These are phyloP conservation scores for Kwoniella mangroviensis DNA, from an alignment of 768 basidiomycete genomes.

Conservation along the genomic window DNA sequence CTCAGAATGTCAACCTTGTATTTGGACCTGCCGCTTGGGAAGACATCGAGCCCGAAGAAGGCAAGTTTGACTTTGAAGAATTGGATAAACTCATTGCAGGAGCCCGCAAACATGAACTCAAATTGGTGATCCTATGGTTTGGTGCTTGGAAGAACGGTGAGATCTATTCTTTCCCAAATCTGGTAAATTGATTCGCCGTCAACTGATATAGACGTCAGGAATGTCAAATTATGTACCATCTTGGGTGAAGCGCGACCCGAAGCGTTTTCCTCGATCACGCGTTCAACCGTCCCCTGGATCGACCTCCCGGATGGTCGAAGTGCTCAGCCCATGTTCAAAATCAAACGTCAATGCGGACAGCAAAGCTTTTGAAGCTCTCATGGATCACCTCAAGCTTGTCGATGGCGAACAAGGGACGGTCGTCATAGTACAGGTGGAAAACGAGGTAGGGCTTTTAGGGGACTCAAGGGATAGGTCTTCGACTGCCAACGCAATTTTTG, in stretches of 20 bases:
- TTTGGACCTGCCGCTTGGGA: conserved; percentile 22
- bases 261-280: conserved; percentile 24
- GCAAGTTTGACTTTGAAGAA: conserved; percentile 20
- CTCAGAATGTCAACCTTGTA: conserved; percentile 20
- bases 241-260: conserved; percentile 25
- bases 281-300: conserved; percentile 1
- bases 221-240: conserved; percentile 23
- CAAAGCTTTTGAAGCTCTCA: conserved; percentile 13
- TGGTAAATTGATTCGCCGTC: neutral
- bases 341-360: conserved; percentile 17
- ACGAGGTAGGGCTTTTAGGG: conserved; percentile 22
- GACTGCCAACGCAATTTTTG: conserved; percentile 13
- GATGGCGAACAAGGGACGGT: conserved; percentile 23
- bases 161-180: neutral
- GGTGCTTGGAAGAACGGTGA: conserved; percentile 32
- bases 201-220: neutral
- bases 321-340: conserved; percentile 16
- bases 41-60: conserved; percentile 28
- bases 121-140: conserved; percentile 28
- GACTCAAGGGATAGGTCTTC: conserved; percentile 17
- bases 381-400: conserved; percentile 20
- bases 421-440: conserved; percentile 26
- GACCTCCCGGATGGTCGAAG: neutral
- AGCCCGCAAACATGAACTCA: conserved; percentile 18
- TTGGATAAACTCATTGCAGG: conserved; percentile 23